Conservation (phyloP, 1,284 basidiomycete genomes). For the Bjerkandera adusta region DNA sequence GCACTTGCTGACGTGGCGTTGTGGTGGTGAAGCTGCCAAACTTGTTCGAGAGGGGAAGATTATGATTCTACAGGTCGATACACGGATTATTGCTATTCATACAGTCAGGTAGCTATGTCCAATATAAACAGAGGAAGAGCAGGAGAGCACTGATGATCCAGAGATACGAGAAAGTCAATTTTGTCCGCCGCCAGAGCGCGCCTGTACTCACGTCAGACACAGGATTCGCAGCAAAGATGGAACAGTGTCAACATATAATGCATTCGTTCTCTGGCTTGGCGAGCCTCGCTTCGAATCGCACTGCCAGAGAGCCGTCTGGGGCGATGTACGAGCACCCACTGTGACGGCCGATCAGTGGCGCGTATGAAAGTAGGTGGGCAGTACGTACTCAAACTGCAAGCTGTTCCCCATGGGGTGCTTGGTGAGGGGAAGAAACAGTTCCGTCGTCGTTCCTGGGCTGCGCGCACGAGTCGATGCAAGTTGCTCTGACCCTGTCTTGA, state of each 20-base stretch:
- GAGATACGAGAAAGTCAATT: neutral
- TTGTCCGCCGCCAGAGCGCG: neutral
- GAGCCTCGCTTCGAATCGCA: constrained; percentile 53
- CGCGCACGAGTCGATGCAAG: constrained; percentile 19
- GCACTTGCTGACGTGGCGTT: too few relatives aligned
- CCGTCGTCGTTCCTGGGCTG: constrained; percentile 13
- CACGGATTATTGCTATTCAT: too few relatives aligned
- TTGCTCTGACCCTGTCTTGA: constrained; percentile 34
- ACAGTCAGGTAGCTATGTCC: too few relatives aligned
- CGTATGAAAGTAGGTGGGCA: neutral
- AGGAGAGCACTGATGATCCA: neutral
- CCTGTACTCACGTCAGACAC: neutral
- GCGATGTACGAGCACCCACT: constrained; percentile 59
- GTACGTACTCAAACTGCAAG: constrained; percentile 51
- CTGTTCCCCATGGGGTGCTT: constrained; percentile 42
- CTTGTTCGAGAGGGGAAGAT: too few relatives aligned
- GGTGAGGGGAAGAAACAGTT: constrained; percentile 43
- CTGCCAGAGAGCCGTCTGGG: constrained; percentile 49
- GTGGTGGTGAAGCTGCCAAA: too few relatives aligned
- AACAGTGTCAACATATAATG: constrained; percentile 46
- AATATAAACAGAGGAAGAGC: too few relatives aligned
- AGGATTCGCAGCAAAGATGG: constrained; percentile 1
- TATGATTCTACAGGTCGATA: too few relatives aligned
- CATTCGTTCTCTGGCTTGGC: constrained; percentile 49
- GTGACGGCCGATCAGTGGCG: constrained; percentile 1